Conservation (phyloP, 192 early-diverging fungal species). For the Coemansia sp. region DNA sequence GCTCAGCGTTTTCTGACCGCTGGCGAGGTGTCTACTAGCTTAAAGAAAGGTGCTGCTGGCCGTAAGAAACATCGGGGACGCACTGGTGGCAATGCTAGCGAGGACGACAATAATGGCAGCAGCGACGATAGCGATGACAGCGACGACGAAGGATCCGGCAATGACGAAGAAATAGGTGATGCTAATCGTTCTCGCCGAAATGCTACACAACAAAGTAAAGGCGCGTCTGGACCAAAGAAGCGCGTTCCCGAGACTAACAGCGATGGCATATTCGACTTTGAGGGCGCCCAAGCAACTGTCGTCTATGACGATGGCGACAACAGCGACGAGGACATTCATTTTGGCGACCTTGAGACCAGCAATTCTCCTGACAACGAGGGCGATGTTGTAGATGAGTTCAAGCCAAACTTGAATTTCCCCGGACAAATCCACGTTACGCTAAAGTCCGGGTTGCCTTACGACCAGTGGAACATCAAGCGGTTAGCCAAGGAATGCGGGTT, state of each 20-base stretch:
- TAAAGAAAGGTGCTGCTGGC: background rate
- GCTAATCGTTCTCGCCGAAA: background rate
- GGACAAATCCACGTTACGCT: slow-evolving; percentile 83
- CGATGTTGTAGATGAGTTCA: slow-evolving; percentile 4
- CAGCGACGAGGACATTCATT: slow-evolving; percentile 7
- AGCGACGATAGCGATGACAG: slow-evolving; percentile 10
- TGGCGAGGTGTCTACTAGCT: background rate
- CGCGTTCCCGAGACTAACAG: slow-evolving; percentile 3
- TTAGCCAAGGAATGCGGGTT: slow-evolving; percentile 75
- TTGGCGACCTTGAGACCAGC: background rate
- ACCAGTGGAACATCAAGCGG: slow-evolving; percentile 81
- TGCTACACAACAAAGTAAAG: background rate
- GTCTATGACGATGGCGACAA: slow-evolving; percentile 15
- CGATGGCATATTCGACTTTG: slow-evolving; percentile 33
- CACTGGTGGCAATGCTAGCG: background rate
- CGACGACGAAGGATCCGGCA: slow-evolving; percentile 5
- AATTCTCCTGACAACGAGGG: slow-evolving; percentile 13
- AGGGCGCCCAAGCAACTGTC: slow-evolving; percentile 37
- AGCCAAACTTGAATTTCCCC: slow-evolving; percentile 13
- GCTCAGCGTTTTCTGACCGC: slow-evolving; percentile 58
- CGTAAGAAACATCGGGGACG: background rate
- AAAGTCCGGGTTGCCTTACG: slow-evolving; percentile 86
- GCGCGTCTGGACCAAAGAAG: background rate
- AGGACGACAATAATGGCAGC: background rate
- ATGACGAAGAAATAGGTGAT: background rate